Evolutionary conservation across 2,329 filamentous ascomycete genomes (phyloP).

Genomic region (Didymella keratinophila): DNA sequence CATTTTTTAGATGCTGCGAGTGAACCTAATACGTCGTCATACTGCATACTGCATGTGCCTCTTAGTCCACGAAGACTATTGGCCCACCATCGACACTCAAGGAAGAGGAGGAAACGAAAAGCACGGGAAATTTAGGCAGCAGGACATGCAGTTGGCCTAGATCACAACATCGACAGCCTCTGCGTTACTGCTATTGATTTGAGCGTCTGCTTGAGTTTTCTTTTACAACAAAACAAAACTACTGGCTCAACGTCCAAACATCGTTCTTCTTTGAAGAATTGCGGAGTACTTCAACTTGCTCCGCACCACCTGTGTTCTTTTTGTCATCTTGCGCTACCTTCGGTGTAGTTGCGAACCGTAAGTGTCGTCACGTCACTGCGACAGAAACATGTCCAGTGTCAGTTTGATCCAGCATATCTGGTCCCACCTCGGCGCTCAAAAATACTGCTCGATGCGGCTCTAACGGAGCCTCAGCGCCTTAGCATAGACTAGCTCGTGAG

Average conservation of each 20-base stretch:
- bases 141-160: conserved; percentile 54
- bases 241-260: conserved; percentile 80
- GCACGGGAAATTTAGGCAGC: conserved; percentile 41
- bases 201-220: conserved; percentile 73
- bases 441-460: conserved; percentile 25
- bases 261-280: conserved; percentile 52
- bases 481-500: conserved; percentile 18
- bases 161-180: conserved; percentile 76
- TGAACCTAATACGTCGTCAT: conserved; percentile 23
- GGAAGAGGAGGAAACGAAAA: conserved; percentile 31
- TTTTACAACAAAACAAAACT: conserved; percentile 82
- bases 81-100: conserved; percentile 28
- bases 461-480: conserved; percentile 4
- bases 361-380: conserved; percentile 24
- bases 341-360: conserved; percentile 25
- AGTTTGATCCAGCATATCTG: conserved; percentile 22
- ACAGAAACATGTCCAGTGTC: conserved; percentile 9
- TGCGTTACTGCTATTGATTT: conserved; percentile 56
- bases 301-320: conserved; percentile 44
- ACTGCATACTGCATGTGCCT: conserved; percentile 39
- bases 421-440: conserved; percentile 19
- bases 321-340: conserved; percentile 25
- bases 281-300: conserved; percentile 72
- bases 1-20: conserved; percentile 70
- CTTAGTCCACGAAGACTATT: conserved; percentile 35